Conservation (phyloP, 495 filamentous ascomycete species). For the Xylaria palmicola region DNA sequence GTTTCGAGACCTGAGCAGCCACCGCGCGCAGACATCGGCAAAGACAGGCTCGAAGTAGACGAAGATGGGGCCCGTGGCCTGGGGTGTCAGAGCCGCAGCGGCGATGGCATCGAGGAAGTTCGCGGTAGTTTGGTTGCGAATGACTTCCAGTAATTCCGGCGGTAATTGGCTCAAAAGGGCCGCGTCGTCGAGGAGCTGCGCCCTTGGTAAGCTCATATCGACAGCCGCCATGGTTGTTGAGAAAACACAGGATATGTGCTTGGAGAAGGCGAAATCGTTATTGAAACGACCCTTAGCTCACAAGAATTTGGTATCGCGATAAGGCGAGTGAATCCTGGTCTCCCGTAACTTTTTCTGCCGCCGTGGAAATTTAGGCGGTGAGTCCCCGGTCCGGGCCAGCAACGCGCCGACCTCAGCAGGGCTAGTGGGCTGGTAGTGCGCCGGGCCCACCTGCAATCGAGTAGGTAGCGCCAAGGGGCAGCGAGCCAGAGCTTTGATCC, state of each 20-base stretch:
- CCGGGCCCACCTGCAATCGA: conserved; percentile 5
- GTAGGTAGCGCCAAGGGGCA: conserved; percentile 12
- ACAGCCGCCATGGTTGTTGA: conserved; percentile 40
- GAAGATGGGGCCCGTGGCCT: conserved; percentile 67
- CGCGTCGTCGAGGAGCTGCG: conserved; percentile 37
- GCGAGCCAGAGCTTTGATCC: conserved; percentile 25
- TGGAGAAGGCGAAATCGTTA: conserved; percentile 17
- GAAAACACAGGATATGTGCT: conserved; percentile 23
- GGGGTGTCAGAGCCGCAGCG: conserved; percentile 61
- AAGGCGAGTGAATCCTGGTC: conserved; percentile 9
- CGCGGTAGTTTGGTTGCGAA: conserved; percentile 60
- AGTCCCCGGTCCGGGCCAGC: conserved; percentile 17
- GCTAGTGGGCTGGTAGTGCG: background rate
- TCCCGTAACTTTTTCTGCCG: conserved; percentile 33
- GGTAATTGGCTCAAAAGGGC: conserved; percentile 56
- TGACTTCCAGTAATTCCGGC: conserved; percentile 60
- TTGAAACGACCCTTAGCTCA: conserved; percentile 5
- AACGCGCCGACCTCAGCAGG: background rate
- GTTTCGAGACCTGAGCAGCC: conserved; percentile 50
- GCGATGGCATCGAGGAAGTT: conserved; percentile 71
- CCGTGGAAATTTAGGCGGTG: conserved; percentile 31
- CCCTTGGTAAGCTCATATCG: conserved; percentile 42
- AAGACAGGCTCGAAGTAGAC: conserved; percentile 67
- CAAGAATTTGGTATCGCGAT: conserved; percentile 16
- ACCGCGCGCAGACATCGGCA: conserved; percentile 76